Conservation (phyloP, 805 yeast genomes). For the Ogataea methylovora region DNA sequence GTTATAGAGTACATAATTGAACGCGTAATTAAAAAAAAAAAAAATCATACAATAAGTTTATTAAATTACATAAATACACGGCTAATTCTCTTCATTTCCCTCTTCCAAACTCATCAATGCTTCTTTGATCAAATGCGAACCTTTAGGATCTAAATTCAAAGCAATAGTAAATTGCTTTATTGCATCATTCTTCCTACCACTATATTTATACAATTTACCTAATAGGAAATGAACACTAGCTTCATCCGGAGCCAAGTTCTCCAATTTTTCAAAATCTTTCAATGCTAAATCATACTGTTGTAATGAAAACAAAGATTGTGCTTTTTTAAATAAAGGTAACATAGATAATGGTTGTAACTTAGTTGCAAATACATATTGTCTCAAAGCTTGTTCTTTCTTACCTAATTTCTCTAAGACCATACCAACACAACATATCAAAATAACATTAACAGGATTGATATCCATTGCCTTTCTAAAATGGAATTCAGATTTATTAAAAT, state of each 20-base stretch:
- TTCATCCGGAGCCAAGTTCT: constrained; percentile 83
- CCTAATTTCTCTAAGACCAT: constrained; percentile 80
- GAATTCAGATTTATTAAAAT: constrained; percentile 72
- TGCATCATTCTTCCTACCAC: constrained; percentile 70
- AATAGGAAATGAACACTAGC: constrained; percentile 86
- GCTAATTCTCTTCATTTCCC: constrained; percentile 12
- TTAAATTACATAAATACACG: too few relatives aligned
- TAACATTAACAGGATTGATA: constrained; percentile 86
- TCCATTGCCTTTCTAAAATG: constrained; percentile 83
- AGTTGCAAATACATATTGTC: constrained; percentile 77
- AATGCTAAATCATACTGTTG: constrained; percentile 68
- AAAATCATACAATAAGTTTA: too few relatives aligned
- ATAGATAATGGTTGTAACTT: constrained; percentile 81
- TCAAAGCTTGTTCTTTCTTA: constrained; percentile 61
- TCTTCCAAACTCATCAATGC: constrained; percentile 54
- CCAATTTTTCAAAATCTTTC: constrained; percentile 63
- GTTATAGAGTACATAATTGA: too few relatives aligned
- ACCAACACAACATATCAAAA: constrained; percentile 87
- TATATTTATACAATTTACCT: constrained; percentile 78
- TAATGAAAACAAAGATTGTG: constrained; percentile 68
- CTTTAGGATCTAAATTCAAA: constrained; percentile 86
- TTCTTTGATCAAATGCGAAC: constrained; percentile 75
- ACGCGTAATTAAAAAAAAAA: too few relatives aligned
- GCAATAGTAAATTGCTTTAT: constrained; percentile 84
- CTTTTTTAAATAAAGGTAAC: constrained; percentile 81